These are phyloP conservation scores for Wickerhamiella brachini DNA, from an alignment of 805 yeast species.

Conservation along the genomic window DNA sequence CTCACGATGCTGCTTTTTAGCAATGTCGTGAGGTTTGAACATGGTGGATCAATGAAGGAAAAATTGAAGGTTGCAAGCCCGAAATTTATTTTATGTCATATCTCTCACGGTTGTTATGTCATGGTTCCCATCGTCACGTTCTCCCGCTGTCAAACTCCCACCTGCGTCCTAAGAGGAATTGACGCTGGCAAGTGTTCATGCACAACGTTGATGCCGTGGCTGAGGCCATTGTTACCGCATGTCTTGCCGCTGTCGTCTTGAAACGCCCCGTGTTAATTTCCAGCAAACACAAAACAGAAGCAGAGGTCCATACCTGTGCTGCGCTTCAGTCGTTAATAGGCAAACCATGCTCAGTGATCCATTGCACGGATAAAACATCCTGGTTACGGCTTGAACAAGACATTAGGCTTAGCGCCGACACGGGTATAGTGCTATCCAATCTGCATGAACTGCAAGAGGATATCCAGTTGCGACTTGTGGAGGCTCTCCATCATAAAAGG, in stretches of 20 bases:
- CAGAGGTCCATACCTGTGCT: neutral
- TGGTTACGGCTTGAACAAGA: neutral
- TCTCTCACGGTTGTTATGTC: no score
- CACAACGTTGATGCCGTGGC: neutral
- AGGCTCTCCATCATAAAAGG: neutral
- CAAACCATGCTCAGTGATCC: neutral
- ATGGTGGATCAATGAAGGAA: slow-evolving; percentile 4
- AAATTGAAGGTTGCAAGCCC: neutral
- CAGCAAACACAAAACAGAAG: neutral
- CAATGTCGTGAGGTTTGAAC: slow-evolving; percentile 53
- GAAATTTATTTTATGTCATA: neutral
- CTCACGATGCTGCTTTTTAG: slow-evolving; percentile 92
- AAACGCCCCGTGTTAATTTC: neutral
- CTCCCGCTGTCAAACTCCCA: no score
- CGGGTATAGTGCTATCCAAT: neutral
- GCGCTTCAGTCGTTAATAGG: neutral
- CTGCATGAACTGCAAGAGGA: neutral
- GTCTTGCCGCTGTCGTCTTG: neutral
- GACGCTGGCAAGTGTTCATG: no score
- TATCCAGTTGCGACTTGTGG: neutral
- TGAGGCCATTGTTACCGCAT: neutral
- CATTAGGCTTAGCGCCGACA: neutral
- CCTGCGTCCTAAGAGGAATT: no score
- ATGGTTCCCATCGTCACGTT: neutral
- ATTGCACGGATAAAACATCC: neutral